Evolutionary conservation across 306 rosid genomes (phyloP).

Genomic region (Rosa multiflora): DNA sequence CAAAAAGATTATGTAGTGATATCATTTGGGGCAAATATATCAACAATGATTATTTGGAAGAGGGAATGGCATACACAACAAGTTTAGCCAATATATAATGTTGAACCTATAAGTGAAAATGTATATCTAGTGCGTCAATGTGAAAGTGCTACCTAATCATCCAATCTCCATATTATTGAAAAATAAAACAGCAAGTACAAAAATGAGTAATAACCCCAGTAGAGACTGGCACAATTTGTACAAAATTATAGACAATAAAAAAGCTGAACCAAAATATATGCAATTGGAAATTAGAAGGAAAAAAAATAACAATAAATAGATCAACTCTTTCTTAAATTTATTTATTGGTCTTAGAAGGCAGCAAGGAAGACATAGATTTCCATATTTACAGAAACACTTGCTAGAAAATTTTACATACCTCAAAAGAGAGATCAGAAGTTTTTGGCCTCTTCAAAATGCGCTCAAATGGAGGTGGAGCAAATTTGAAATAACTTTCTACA

Average conservation of each 20-base stretch:
- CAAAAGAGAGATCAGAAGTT: constrained; percentile 20
- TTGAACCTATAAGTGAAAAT: background rate
- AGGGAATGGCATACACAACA: background rate
- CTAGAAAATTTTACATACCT: constrained; percentile 41
- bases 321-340: background rate
- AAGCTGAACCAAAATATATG: background rate
- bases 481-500: constrained; percentile 61
- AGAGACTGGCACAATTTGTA: background rate
- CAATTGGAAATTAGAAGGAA: background rate
- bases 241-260: background rate
- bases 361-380: background rate
- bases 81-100: too few relatives aligned
- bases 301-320: background rate
- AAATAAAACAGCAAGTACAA: background rate
- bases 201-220: too few relatives aligned
- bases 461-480: constrained; percentile 83
- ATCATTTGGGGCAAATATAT: background rate
- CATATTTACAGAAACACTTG: background rate
- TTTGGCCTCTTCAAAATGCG: constrained; percentile 43
- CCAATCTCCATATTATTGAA: background rate
- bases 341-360: background rate
- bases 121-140: background rate
- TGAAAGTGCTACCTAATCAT: background rate
- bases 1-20: background rate
- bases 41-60: background rate